Evolutionary conservation across 345 rosid species (phyloP).

Genomic region (Eucalyptus viminalis): DNA sequence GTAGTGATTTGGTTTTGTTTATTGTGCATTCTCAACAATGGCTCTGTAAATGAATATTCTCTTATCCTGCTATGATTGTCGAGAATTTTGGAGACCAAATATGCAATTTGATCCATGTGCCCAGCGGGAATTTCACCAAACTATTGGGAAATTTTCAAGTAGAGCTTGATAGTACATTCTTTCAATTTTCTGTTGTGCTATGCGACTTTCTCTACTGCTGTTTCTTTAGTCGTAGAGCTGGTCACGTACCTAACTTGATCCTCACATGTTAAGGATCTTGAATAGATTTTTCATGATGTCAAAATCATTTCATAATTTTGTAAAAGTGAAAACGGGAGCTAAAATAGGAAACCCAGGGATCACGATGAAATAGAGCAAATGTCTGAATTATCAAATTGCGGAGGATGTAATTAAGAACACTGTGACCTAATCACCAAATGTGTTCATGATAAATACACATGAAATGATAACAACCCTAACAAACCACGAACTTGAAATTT

Average conservation of each 20-base stretch:
- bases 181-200: neutral
- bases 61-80: neutral
- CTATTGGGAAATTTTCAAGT: neutral
- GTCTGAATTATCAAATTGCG: neutral
- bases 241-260: neutral
- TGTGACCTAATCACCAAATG: neutral
- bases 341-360: neutral
- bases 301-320: neutral
- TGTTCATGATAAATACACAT: neutral
- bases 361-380: accelerated
- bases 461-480: neutral
- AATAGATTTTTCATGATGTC: neutral
- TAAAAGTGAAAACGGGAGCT: neutral
- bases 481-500: neutral
- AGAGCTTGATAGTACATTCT: neutral
- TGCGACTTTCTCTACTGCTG: neutral
- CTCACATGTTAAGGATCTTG: neutral
- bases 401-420: neutral
- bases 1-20: neutral
- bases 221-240: neutral
- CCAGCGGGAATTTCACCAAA: neutral
- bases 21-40: neutral
- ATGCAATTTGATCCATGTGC: neutral
- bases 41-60: neutral
- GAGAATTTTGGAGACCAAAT: neutral